Evolutionary conservation across 2,329 filamentous ascomycete genomes (phyloP), one percentile per base, ranked within the genome.

Genomic region (Niveomyces coronatus): DNA sequence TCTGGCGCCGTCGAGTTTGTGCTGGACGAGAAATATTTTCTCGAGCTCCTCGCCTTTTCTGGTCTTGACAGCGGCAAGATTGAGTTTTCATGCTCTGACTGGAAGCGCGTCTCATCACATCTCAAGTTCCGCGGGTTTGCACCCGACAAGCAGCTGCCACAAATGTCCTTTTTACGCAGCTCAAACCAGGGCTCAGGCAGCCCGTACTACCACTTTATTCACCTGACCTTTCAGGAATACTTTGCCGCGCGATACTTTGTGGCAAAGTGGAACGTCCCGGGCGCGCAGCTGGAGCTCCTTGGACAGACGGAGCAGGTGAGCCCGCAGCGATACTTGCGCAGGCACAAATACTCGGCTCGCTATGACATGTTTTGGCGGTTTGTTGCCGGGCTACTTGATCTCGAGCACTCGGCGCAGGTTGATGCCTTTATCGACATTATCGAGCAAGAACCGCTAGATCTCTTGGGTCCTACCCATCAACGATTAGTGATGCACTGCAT

Each of bases 341-440:
- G 50, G 31, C 22, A 61, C 10, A 66, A 66, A 44, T 66, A 65
- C 45, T 49, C 47, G 16, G 27, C 47, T 17, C 54, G 54, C 23
- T 65, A 61, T 44, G 52, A 62, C 39, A 52, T 65, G 3, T 41
- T 65, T 3, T 65, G 60, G 62, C 54, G 60, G n/a, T 65, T 65
- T 49, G 56, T 61, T 19, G 43, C 54, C 5, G 61, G 62, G 11
- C 41, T 65, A n/a, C 47, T 64, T 26, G 24, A 24, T 13, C 47
- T n/a, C 24, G 39, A 16, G 31, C 48, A 8, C 23, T 24, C 4
- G 16, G 43, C 4, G 27, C 16, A 46, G 20, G 8, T 30, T 34
- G 6, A 9, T 16, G 3, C 15, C 9, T 59, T 63, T 37, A 53
- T 62, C 29, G 5, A 53, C 7, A 31, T 34, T 15, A 49, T 64